A percentile compares a stretch with the other conserved stretches of the same genome.
Evolutionary conservation across 2,329 filamentous ascomycete species (phyloP).

Genomic region (Fusarium sp.): DNA sequence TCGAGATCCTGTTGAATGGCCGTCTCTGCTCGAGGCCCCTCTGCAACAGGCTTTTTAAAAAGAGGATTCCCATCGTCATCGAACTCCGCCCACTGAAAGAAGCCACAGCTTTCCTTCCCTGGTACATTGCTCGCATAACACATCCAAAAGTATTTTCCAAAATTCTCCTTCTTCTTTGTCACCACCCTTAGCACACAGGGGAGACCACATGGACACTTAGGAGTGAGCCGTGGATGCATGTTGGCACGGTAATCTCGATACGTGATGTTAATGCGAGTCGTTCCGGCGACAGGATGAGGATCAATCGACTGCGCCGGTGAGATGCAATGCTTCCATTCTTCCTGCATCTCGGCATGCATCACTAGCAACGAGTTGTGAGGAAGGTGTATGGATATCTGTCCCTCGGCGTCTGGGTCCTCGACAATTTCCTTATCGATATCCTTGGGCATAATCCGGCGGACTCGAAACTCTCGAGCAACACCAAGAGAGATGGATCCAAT

Average conservation of each 20-base stretch:
- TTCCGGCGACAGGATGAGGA: conserved; percentile 86
- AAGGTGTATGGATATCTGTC: conserved; percentile 92
- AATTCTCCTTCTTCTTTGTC: conserved; percentile 82
- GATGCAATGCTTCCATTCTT: conserved; percentile 95
- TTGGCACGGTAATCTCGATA: conserved; percentile 88
- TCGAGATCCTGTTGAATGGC: neutral
- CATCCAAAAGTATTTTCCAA: conserved; percentile 94
- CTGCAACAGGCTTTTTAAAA: conserved; percentile 8
- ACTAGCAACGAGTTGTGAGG: conserved; percentile 94
- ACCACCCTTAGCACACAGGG: conserved; percentile 82
- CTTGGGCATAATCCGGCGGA: conserved; percentile 81
- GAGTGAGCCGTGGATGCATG: conserved; percentile 84
- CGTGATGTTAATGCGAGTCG: conserved; percentile 91
- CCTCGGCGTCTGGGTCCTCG: conserved; percentile 75
- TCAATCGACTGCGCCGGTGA: conserved; percentile 82
- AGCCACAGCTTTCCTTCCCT: conserved; percentile 78
- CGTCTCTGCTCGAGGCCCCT: neutral
- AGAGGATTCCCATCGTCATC: conserved; percentile 86
- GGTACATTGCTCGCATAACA: conserved; percentile 84
- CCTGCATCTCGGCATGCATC: conserved; percentile 99
- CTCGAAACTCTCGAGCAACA: conserved; percentile 93
- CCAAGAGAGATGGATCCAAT: conserved; percentile 94
- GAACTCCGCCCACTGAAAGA: conserved; percentile 90
- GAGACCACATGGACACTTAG: conserved; percentile 82
- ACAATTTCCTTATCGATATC: conserved; percentile 60